These are phyloP conservation scores for Nematocida sp. DNA, from an alignment of 371 early-diverging fungal species.

Conservation along the genomic window DNA sequence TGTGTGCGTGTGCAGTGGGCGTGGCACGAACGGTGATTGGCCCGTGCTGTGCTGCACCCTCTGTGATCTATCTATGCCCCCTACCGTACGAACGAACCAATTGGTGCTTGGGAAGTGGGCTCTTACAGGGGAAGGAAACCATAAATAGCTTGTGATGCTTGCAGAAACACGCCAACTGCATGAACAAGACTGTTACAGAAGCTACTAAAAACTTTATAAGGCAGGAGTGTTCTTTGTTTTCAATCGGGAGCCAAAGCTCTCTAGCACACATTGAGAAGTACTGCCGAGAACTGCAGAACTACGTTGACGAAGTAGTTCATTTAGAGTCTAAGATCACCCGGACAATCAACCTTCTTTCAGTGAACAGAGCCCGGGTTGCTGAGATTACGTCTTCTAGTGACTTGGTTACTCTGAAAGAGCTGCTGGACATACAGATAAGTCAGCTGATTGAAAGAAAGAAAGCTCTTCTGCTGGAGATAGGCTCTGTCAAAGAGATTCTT, in stretches of 20 bases:
- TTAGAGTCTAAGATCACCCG: neutral
- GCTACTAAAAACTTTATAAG: neutral
- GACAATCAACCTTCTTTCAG: neutral
- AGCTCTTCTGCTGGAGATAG: neutral
- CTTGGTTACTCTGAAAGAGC: constrained; percentile 5
- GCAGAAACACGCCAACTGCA: neutral
- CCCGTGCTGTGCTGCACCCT: too few relatives aligned
- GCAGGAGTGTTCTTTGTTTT: neutral
- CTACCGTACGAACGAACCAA: too few relatives aligned
- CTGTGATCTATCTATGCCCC: too few relatives aligned
- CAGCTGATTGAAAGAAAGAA: constrained; percentile 16
- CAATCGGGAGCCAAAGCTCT: neutral
- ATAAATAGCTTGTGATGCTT: too few relatives aligned
- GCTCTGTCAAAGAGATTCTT: neutral
- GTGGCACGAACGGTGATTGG: too few relatives aligned
- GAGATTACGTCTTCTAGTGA: constrained; percentile 22
- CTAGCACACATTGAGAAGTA: neutral
- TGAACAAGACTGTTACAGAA: neutral
- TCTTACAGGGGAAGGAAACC: neutral
- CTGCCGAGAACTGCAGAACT: neutral
- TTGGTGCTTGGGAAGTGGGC: too few relatives aligned
- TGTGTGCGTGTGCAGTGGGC: too few relatives aligned
- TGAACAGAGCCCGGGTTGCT: neutral
- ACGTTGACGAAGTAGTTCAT: constrained; percentile 16
- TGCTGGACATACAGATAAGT: neutral